These are phyloP conservation scores for Cladophialophora chaetospira DNA, from an alignment of 2,329 filamentous ascomycete species.

Conservation along the genomic window DNA sequence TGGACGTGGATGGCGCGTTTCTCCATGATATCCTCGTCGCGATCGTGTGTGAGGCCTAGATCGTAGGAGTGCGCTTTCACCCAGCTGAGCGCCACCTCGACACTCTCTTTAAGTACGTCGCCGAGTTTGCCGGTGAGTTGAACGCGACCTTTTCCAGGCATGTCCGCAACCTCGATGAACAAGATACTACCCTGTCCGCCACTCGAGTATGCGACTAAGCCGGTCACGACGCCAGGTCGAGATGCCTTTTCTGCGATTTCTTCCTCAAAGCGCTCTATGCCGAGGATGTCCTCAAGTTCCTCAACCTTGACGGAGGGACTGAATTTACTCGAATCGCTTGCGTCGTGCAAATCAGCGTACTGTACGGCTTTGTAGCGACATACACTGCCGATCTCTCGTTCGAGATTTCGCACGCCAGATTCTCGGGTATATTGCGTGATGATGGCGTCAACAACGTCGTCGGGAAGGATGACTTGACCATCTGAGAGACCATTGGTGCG, in stretches of 20 bases:
- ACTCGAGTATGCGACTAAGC: constrained; percentile 89
- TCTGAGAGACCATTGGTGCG: constrained; percentile 80
- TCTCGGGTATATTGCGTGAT: constrained; percentile 97
- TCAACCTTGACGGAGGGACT: constrained; percentile 70
- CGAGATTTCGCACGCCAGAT: constrained; percentile 91
- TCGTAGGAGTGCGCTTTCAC: constrained; percentile 95
- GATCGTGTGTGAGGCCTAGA: constrained; percentile 77
- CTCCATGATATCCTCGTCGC: constrained; percentile 92
- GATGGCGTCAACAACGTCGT: constrained; percentile 88
- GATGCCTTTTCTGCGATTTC: constrained; percentile 84
- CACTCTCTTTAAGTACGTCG: constrained; percentile 94
- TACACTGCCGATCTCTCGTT: constrained; percentile 91
- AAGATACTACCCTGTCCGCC: constrained; percentile 94
- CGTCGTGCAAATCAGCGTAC: constrained; percentile 85
- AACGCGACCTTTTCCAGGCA: constrained; percentile 88
- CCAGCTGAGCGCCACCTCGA: constrained; percentile 95
- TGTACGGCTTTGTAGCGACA: constrained; percentile 95
- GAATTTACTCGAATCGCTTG: constrained; percentile 60
- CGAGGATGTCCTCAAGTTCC: constrained; percentile 87
- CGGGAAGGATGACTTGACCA: constrained; percentile 73
- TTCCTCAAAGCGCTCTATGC: constrained; percentile 90
- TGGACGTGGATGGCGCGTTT: constrained; percentile 92
- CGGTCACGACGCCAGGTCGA: constrained; percentile 91
- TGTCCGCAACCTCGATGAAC: constrained; percentile 97
- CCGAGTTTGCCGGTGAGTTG: constrained; percentile 96